Evolutionary conservation across 148 eudicot species (phyloP).

Genomic region (Rhododendron ferrugineum): DNA sequence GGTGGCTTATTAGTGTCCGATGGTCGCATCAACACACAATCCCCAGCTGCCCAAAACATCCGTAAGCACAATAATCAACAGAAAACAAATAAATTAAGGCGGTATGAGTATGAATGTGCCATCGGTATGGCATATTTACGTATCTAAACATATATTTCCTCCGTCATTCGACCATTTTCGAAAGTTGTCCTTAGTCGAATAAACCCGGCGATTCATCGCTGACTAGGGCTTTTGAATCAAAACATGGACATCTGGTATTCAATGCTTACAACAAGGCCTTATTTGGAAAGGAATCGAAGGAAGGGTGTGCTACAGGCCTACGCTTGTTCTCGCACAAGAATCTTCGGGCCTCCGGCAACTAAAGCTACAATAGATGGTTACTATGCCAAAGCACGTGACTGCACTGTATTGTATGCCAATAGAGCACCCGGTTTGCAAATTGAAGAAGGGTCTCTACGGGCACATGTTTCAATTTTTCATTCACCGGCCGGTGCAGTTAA

Average conservation of each 20-base stretch:
- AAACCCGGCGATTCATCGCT: neutral
- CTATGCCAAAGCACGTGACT: neutral
- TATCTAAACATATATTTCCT: neutral
- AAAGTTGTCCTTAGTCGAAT: neutral
- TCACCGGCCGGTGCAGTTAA: neutral
- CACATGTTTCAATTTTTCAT: neutral
- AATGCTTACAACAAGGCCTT: neutral
- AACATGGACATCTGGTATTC: neutral
- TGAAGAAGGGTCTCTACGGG: neutral
- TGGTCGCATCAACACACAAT: slow-evolving; percentile 53
- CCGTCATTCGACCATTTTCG: neutral
- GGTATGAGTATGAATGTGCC: neutral
- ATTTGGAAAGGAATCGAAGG: neutral
- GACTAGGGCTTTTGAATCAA: neutral
- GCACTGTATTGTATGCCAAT: neutral
- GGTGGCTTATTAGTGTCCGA: slow-evolving; percentile 37
- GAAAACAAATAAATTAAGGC: neutral
- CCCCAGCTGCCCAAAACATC: slow-evolving; percentile 35
- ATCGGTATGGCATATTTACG: too few species aligned
- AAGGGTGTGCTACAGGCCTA: neutral
- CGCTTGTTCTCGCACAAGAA: neutral
- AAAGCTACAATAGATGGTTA: neutral
- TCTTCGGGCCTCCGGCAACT: neutral
- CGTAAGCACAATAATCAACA: neutral
- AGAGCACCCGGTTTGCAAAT: neutral